These are phyloP conservation scores for Fibroporia radiculosa DNA, from an alignment of 768 basidiomycete genomes.

Conservation along the genomic window DNA sequence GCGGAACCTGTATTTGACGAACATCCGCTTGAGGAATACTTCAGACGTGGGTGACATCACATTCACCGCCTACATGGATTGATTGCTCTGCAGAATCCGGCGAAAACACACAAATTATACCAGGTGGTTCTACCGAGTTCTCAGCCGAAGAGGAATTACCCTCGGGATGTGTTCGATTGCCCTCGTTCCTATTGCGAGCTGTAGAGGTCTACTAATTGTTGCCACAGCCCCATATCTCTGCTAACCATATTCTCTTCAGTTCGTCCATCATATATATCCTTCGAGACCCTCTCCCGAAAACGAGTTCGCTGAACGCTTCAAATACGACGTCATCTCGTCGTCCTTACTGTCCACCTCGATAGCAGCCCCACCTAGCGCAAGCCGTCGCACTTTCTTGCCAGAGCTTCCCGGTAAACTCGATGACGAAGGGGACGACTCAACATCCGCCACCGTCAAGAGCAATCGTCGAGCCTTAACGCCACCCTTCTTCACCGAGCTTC, in stretches of 20 bases:
- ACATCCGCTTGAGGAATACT: slow-evolving; percentile 67
- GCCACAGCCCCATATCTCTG: too few species aligned
- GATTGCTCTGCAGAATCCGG: slow-evolving; percentile 42
- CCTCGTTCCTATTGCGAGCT: slow-evolving; percentile 5
- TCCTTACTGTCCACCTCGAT: slow-evolving; percentile 59
- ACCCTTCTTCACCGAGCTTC: slow-evolving; percentile 6
- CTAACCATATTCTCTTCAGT: slow-evolving; percentile 4
- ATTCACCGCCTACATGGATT: not conserved
- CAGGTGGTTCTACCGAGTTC: slow-evolving; percentile 41
- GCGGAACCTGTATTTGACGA: slow-evolving; percentile 74
- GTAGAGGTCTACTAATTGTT: too few species aligned
- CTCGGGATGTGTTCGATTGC: slow-evolving; percentile 7
- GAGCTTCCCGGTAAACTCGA: slow-evolving; percentile 17
- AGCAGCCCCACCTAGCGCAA: slow-evolving; percentile 22
- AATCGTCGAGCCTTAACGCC: not conserved
- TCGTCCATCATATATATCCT: slow-evolving; percentile 8
- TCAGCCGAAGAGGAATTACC: slow-evolving; percentile 17
- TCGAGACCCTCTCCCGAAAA: slow-evolving; percentile 16
- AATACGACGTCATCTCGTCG: slow-evolving; percentile 78
- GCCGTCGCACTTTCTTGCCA: slow-evolving; percentile 15
- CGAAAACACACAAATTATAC: slow-evolving; percentile 48
- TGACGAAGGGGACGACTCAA: slow-evolving; percentile 6
- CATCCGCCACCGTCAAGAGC: not conserved
- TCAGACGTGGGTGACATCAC: slow-evolving; percentile 42
- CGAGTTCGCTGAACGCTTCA: slow-evolving; percentile 71